Conservation (phyloP, 345 rosid genomes). For the Nephelium lappaceum region DNA sequence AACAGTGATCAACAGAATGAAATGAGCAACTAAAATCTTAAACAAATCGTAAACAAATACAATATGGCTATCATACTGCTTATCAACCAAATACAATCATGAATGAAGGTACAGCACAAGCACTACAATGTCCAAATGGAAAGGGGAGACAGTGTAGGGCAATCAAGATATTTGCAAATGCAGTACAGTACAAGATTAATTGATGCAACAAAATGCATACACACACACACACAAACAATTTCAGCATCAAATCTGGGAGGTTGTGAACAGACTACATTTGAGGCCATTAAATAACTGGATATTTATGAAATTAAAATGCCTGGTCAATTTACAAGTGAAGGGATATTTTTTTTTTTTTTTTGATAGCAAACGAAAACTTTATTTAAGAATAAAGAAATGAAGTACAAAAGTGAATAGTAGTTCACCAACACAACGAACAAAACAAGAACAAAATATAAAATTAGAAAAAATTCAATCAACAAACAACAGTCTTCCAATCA, state of each 20-base stretch:
- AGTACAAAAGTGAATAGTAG: too few relatives aligned
- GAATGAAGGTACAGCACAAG: background rate
- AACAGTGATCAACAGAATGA: background rate
- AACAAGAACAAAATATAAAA: too few relatives aligned
- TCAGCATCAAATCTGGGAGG: background rate
- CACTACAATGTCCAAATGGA: background rate
- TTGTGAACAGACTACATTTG: background rate
- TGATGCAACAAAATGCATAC: background rate
- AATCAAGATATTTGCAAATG: background rate
- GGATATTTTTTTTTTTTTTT: background rate
- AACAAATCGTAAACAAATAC: background rate
- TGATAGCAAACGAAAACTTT: too few relatives aligned
- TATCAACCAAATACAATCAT: background rate
- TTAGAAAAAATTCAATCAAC: too few relatives aligned
- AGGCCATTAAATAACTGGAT: background rate
- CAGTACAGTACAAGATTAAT: background rate
- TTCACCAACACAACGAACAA: too few relatives aligned
- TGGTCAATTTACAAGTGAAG: conserved; percentile 6
- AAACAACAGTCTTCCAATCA: too few relatives aligned
- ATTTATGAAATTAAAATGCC: background rate
- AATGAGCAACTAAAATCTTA: background rate
- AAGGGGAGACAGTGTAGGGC: background rate
- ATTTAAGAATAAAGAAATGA: too few relatives aligned
- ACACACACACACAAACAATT: too few relatives aligned
- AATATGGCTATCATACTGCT: background rate